Evolutionary conservation across 1,284 basidiomycete species (phyloP), one percentile per base, ranked within the genome.

Genomic region (Grifola frondosa): DNA sequence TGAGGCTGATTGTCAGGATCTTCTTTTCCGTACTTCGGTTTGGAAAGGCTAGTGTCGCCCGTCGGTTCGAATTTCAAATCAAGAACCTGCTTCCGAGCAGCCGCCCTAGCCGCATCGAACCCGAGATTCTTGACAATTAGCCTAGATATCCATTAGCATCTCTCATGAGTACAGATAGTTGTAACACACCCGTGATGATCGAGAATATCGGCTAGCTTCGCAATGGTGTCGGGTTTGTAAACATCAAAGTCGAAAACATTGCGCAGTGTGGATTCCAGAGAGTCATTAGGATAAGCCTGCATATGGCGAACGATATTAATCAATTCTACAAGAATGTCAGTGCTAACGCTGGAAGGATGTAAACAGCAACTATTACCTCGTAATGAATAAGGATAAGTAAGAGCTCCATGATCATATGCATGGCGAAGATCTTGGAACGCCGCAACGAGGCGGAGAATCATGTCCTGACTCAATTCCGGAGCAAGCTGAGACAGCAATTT

Each of bases 181-280:
- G 29, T 39, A 22, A 12, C 35, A 9, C 24, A 81, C 80, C 80
- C 81, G 53, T 83, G 78, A 44, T 74, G 74, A 33, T 75, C 65
- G 19, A 84, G 60, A 17, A 84, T 78, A 19, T 75, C 69, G 1
- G 68, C 70, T 13, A 84, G 63, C 53, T 75, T 78, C 33, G 81
- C 77, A 29, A 81, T 79, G 5, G 78, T 80, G 46, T 82, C 80
- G 0, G 75, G 77, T 52, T 75, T 78, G 57, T 80, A 80, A 7
- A 83, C 70, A 53, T 84, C 81, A 48, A 83, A 84, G 56, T 84
- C 81, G 51, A 84, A 84, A 7, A 83, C 68, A 49, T 83, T 84
- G 12, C 81, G 69, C 10, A 84, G 60, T 4, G 74, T 73, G 25
- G 71, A 67, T 25, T 76, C 80, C 6, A 84, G 62, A 0, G 75